phyloP scores from a whole-genome alignment of 2,329 filamentous ascomycete genomes.

The Penicillium sp. region DNA sequence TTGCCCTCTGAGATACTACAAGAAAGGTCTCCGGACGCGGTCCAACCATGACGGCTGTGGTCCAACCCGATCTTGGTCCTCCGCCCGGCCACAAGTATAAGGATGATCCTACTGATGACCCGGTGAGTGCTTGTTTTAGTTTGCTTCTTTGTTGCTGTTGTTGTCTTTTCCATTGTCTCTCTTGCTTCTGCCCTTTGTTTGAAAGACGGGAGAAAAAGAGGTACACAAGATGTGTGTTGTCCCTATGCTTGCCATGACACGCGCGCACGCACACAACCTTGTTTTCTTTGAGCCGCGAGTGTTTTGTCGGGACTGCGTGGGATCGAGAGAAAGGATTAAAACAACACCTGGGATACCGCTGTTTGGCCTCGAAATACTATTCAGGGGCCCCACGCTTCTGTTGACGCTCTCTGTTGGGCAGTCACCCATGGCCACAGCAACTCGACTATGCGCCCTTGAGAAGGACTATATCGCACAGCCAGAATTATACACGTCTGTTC shows the following conservation, averaged over 20 bases:
- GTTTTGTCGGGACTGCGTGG: not conserved
- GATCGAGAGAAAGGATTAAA: not conserved
- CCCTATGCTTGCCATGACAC: not conserved
- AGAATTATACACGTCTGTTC: not conserved
- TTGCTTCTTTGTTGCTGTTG: slow-evolving; percentile 18
- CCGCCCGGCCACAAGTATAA: slow-evolving; percentile 41
- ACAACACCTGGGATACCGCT: not conserved
- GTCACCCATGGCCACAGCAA: not conserved
- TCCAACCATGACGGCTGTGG: slow-evolving; percentile 41
- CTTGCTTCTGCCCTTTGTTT: slow-evolving; percentile 16
- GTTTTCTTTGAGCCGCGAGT: not conserved
- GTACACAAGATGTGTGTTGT: not conserved
- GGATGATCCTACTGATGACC: slow-evolving; percentile 45
- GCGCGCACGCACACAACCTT: not conserved
- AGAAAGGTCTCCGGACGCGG: slow-evolving; percentile 17
- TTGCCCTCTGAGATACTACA: not conserved
- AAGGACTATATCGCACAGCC: not conserved
- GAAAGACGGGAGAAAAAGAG: not conserved
- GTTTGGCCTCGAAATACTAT: not conserved
- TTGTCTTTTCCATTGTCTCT: slow-evolving; percentile 11
- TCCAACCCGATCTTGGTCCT: slow-evolving; percentile 40
- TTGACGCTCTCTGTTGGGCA: not conserved
- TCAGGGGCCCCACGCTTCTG: not conserved
- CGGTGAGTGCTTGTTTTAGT: slow-evolving; percentile 38
- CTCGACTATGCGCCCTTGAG: not conserved